Evolutionary conservation across 169 alveolate genomes (phyloP).

Genomic region (Plasmodium berghei): DNA sequence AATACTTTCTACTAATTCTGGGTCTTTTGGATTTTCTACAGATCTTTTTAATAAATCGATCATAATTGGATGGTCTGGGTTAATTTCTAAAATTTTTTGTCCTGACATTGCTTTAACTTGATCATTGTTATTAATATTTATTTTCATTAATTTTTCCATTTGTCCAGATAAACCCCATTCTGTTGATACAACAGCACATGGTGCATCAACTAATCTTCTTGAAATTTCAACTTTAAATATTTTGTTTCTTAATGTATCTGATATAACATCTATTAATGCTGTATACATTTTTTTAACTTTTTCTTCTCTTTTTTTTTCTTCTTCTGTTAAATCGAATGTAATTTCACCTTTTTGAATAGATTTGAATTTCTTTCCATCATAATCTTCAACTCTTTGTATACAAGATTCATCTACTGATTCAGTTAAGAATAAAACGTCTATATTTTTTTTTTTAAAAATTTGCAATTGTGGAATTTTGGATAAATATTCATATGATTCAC

Average conservation of each 20-base stretch:
- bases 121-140: conserved; percentile 87
- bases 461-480: conserved; percentile 94
- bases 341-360: conserved; percentile 90
- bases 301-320: conserved; percentile 85
- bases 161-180: conserved; percentile 94
- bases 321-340: conserved; percentile 84
- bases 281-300: conserved; percentile 82
- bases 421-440: conserved; percentile 94
- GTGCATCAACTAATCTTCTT: conserved; percentile 89
- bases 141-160: conserved; percentile 92
- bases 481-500: conserved; percentile 88
- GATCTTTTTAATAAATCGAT: conserved; percentile 79
- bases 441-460: conserved; percentile 91
- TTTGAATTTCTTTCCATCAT: conserved; percentile 89
- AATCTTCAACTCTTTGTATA: conserved; percentile 88
- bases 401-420: conserved; percentile 97
- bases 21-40: conserved; percentile 70
- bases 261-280: conserved; percentile 85
- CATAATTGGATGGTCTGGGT: conserved; percentile 97
- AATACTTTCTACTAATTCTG: conserved; percentile 77
- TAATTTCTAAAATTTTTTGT: conserved; percentile 94
- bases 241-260: conserved; percentile 83
- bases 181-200: conserved; percentile 90
- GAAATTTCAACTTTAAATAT: conserved; percentile 88
- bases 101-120: conserved; percentile 80